Percentiles rank a stretch among this genome's conserved stretches.
phyloP scores from a whole-genome alignment of 768 basidiomycete genomes.

The Psilocybe tampanensis region DNA sequence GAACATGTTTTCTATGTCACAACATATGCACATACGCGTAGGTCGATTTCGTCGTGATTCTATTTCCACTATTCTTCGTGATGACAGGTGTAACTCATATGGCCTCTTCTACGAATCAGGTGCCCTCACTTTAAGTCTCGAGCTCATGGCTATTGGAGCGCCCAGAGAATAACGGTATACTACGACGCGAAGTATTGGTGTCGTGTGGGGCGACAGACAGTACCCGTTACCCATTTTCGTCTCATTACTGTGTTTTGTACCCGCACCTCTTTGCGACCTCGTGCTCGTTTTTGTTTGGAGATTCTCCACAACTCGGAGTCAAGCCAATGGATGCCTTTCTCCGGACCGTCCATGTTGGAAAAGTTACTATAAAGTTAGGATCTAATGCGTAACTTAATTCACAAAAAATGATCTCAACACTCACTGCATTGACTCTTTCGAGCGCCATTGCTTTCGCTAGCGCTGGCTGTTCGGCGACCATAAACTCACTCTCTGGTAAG shows the following conservation, averaged over 20 bases:
- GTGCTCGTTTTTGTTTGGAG: not conserved
- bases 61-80: not conserved
- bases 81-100: too few species aligned
- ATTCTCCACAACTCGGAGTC: not conserved
- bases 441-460: slow-evolving; percentile 16
- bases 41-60: not conserved
- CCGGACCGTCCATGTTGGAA: not conserved
- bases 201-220: too few species aligned
- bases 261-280: not conserved
- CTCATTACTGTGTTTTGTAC: not conserved
- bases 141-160: too few species aligned
- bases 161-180: too few species aligned
- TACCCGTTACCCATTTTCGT: too few species aligned
- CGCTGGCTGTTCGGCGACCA: slow-evolving; percentile 50
- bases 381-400: not conserved
- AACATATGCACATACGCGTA: not conserved
- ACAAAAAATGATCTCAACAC: slow-evolving; percentile 16
- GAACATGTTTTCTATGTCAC: not conserved
- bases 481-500: slow-evolving; percentile 47
- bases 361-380: not conserved
- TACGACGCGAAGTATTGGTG: too few species aligned
- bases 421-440: slow-evolving; percentile 15
- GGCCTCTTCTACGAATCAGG: too few species aligned
- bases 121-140: too few species aligned
- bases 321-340: not conserved